These are phyloP conservation scores for Cyclostephanos invisitatus DNA, from an alignment of 108 stramenopile genomes.

Conservation along the genomic window DNA sequence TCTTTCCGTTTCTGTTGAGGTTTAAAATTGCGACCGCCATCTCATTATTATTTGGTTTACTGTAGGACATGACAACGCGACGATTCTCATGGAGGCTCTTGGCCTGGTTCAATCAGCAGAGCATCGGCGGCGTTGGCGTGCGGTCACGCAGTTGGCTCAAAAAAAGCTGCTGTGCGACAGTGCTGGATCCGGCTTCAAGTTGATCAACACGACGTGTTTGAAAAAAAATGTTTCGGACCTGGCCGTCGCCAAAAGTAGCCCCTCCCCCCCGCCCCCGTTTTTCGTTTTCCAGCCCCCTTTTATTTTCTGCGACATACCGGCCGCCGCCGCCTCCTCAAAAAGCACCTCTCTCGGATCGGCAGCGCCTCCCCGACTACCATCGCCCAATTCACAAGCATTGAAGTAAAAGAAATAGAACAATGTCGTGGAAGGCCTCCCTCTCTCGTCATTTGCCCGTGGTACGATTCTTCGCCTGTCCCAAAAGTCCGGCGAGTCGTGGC, in stretches of 20 bases:
- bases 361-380: not conserved
- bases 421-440: slow-evolving; percentile 89
- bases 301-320: too few relatives aligned
- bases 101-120: too few relatives aligned
- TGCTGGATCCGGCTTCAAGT: not conserved
- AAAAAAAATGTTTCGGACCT: not conserved
- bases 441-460: slow-evolving; percentile 77
- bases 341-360: too few relatives aligned
- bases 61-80: too few relatives aligned
- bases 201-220: not conserved
- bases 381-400: not conserved
- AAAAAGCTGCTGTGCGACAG: too few relatives aligned
- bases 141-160: too few relatives aligned
- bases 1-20: slow-evolving; percentile 7
- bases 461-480: slow-evolving; percentile 85
- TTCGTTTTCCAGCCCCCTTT: not conserved
- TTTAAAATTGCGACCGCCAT: not conserved
- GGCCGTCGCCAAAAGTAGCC: too few relatives aligned
- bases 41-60: not conserved
- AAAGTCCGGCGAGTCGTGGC: slow-evolving; percentile 81
- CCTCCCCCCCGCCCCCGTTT: not conserved
- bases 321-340: too few relatives aligned
- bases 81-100: too few relatives aligned
- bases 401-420: slow-evolving; percentile 13
- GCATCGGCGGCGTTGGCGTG: too few relatives aligned